Evolutionary conservation across 108 stramenopile genomes (phyloP).

Genomic region (Cyclotella cryptica): DNA sequence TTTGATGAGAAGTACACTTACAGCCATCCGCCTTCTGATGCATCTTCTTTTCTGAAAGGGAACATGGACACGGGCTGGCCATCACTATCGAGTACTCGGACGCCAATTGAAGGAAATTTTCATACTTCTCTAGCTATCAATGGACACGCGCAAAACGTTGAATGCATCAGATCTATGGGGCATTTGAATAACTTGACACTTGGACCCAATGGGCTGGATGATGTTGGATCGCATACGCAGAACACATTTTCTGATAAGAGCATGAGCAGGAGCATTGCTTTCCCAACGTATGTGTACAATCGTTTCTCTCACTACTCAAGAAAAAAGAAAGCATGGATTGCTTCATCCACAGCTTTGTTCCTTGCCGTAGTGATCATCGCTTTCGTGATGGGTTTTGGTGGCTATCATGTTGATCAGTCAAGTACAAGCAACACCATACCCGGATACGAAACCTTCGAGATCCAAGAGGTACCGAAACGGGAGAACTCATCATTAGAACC

Average conservation of each 20-base stretch:
- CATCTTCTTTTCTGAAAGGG: not conserved
- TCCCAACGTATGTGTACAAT: not conserved
- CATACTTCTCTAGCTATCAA: not conserved
- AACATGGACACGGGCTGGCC: not conserved
- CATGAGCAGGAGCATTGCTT: not conserved
- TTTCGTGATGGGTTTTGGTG: not conserved
- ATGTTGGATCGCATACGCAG: too few species aligned
- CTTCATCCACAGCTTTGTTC: not conserved
- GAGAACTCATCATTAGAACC: too few species aligned
- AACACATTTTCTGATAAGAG: not conserved
- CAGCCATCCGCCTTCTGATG: not conserved
- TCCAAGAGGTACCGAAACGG: too few species aligned
- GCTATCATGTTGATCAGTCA: not conserved
- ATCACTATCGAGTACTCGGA: not conserved
- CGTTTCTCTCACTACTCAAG: not conserved
- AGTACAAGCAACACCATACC: too few species aligned
- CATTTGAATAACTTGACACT: not conserved
- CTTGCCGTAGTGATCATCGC: not conserved
- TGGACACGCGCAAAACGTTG: not conserved
- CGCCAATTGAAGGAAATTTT: not conserved
- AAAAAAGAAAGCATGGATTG: not conserved
- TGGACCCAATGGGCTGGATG: too few species aligned
- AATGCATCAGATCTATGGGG: not conserved
- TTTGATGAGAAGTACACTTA: slow-evolving; percentile 4
- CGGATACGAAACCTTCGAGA: too few species aligned